Evolutionary conservation across 805 yeast species (phyloP).

Genomic region (Priceomyces castillae): DNA sequence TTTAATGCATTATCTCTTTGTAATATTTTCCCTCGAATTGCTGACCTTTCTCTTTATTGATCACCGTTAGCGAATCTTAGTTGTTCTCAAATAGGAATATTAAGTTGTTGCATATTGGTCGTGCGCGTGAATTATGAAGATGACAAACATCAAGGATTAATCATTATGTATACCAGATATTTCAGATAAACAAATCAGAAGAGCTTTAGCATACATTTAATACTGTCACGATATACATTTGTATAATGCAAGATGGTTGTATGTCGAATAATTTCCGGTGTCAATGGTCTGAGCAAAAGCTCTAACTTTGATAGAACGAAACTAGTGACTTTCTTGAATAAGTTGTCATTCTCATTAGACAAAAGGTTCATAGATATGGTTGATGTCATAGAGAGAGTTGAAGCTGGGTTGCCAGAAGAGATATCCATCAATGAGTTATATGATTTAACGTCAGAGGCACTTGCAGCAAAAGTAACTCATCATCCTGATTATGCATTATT

Average conservation of each 20-base stretch:
- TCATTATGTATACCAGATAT: no score
- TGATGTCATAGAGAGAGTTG: conserved; percentile 14
- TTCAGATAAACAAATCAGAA: no score
- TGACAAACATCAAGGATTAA: no score
- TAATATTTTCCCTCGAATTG: no score
- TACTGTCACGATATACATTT: no score
- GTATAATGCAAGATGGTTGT: neutral
- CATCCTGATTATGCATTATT: conserved; percentile 36
- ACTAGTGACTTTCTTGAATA: conserved; percentile 7
- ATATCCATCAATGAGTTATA: conserved; percentile 19
- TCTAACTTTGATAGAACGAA: neutral
- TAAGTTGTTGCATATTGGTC: no score
- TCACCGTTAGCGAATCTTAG: no score
- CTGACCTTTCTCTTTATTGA: no score
- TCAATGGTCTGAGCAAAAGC: neutral
- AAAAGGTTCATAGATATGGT: conserved; percentile 12
- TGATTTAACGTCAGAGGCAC: conserved; percentile 29
- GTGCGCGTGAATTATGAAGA: no score
- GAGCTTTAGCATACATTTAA: no score
- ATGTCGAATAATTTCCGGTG: neutral
- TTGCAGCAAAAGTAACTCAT: conserved; percentile 30
- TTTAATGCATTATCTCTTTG: no score
- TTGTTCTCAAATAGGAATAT: no score
- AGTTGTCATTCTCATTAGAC: conserved; percentile 14
- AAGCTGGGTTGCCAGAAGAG: conserved; percentile 18